Evolutionary conservation across 768 basidiomycete species (phyloP), one percentile per base, ranked within the genome.

Genomic region (Pulveroboletus sp.): DNA sequence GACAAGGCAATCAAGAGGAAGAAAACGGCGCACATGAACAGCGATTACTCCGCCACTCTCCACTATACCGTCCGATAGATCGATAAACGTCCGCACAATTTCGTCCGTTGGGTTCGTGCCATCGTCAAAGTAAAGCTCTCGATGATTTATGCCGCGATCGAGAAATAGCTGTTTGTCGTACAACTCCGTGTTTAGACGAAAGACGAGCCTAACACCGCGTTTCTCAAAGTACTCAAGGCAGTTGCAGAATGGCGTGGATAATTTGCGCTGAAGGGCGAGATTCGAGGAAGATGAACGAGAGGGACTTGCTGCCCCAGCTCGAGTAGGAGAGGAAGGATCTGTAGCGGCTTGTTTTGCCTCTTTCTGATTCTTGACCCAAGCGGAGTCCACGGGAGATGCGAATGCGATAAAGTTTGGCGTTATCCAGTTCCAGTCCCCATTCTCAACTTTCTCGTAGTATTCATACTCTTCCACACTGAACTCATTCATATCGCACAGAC

Each of bases 81-180:
- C 86, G 57, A 99, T 87, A 63, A 99, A 99, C 50, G 83, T 81
- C 47, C 93, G 80, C 39, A 93, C 89, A 59, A 97, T 96, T 50
- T 96, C 91, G 68, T 96, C 90, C 0, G 93, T 87, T 6, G 95
- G 95, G 68, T 98, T 98, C 21, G 93, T 96, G 18, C 96, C 96
- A 66, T 99, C 96, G 68, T 97, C 93, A 58, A 96, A 98, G 69
- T 95, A 97, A 55, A 97, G 78, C 58, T 95, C 93, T 71, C 86
- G 76, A 64, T 96, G 91, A 58, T 85, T 83, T 62, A 95, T 88
- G 10, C 91, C 92, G 41, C 81, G 82, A 59, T 90, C 88, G 60
- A 84, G 65, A 71, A 96, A 97, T 10, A 86, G 77, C 47, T 76
- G 71, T 49, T 80, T 77, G 67, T 95, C 93, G 68, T 94, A 99